These are phyloP conservation scores for Wickerhamomyces bisporus DNA, from an alignment of 805 yeast genomes.

Conservation along the genomic window DNA sequence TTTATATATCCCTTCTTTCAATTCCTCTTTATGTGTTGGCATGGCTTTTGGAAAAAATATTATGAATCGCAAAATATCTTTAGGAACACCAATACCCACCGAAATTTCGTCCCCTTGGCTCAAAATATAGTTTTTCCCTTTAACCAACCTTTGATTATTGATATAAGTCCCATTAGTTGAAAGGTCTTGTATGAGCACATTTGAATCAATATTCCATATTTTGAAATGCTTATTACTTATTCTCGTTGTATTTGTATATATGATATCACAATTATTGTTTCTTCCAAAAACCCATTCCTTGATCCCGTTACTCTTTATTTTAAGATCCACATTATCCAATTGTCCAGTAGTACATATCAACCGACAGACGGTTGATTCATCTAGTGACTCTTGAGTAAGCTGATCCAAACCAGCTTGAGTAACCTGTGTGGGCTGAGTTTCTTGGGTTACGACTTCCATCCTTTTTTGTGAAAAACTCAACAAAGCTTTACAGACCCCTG, in stretches of 20 bases:
- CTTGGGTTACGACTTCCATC: constrained; percentile 34
- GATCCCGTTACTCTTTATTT: constrained; percentile 28
- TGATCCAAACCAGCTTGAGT: constrained; percentile 36
- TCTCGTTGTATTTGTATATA: constrained; percentile 53
- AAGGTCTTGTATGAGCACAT: constrained; percentile 47
- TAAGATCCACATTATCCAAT: constrained; percentile 41
- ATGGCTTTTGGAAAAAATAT: constrained; percentile 30
- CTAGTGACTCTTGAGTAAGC: constrained; percentile 33
- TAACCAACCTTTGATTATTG: constrained; percentile 67
- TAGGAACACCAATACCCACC: constrained; percentile 79
- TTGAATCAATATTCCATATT: constrained; percentile 59
- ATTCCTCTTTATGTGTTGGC: constrained; percentile 8
- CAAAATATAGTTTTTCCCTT: constrained; percentile 72
- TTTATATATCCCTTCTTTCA: constrained; percentile 47
- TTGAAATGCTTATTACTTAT: constrained; percentile 72
- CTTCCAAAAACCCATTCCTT: constrained; percentile 74
- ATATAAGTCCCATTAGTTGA: constrained; percentile 93
- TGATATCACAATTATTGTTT: constrained; percentile 57
- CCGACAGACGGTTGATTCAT: constrained; percentile 43
- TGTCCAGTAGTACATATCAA: constrained; percentile 59
- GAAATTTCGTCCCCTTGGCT: constrained; percentile 92
- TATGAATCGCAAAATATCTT: constrained; percentile 53
- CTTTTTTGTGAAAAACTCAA: not conserved
- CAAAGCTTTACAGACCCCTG: no score
- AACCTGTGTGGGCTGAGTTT: constrained; percentile 36